These are phyloP conservation scores for Carnegiea gigantea DNA, from an alignment of 179 eudicot species.

Conservation along the genomic window DNA sequence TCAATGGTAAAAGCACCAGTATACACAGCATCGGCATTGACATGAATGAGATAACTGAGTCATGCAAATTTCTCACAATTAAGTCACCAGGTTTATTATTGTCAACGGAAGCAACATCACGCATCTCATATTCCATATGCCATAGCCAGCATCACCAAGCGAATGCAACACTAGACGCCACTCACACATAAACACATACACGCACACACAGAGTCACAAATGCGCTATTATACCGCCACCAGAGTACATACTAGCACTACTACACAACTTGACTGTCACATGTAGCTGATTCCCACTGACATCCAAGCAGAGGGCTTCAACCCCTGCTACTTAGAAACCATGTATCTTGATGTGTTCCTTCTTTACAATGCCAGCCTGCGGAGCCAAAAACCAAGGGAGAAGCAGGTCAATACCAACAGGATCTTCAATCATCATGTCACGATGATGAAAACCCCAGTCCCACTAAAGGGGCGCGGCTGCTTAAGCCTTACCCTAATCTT, in stretches of 20 bases:
- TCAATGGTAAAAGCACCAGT: too few species aligned
- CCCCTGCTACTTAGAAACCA: slow-evolving; percentile 42
- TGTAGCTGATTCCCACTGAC: slow-evolving; percentile 14
- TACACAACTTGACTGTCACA: slow-evolving; percentile 22
- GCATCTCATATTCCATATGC: slow-evolving; percentile 22
- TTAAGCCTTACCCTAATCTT: neutral
- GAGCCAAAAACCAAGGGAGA: neutral
- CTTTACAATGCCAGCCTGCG: slow-evolving; percentile 64
- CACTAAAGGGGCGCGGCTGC: too few species aligned
- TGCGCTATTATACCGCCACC: neutral
- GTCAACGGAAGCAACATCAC: slow-evolving; percentile 17
- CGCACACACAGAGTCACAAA: neutral
- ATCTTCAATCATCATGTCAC: too few species aligned
- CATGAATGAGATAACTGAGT: too few species aligned
- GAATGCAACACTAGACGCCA: slow-evolving; percentile 22
- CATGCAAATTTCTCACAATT: neutral
- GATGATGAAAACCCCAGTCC: too few species aligned
- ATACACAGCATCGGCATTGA: neutral
- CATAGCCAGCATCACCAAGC: slow-evolving; percentile 23
- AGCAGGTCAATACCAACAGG: too few species aligned
- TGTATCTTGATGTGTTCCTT: slow-evolving; percentile 66
- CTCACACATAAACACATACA: neutral
- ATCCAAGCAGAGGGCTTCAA: slow-evolving; percentile 14
- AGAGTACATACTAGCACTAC: slow-evolving; percentile 9
- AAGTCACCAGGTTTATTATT: slow-evolving; percentile 18